Base-by-base conservation (phyloP, 2,329 filamentous ascomycete species). In the Chaetothyriales sp. region DNA sequence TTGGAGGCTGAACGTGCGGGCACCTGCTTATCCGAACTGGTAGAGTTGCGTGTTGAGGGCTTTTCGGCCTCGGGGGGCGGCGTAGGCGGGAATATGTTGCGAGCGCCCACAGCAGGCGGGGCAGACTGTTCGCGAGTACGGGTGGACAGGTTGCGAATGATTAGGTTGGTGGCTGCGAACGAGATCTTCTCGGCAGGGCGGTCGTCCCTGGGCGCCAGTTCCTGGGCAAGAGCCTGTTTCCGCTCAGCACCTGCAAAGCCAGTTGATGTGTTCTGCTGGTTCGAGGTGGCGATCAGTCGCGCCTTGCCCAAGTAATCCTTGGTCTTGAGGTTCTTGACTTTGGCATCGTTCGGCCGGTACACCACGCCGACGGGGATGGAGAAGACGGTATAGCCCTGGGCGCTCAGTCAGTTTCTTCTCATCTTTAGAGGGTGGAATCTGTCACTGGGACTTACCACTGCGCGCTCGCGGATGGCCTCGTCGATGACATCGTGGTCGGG, bases 241-340 rank as follows among this genome's bases (percentile, higher is more conserved):
- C 86, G 81, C 65, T 88, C 87, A 2, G 80, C 80, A 44, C 83
- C 86, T 55, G 83, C 75, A 65, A 89, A 90, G 44, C 86, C 86
- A 44, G 84, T 90, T 61, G 86, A 92, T 22, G 81, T 83, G 66
- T 89, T 90, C 57, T 77, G 71, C 50, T 83, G 77, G 62, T 94
- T 87, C 1, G 86, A 86, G 22, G 89, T 85, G 20, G 92, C 92
- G 7, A 98, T 86, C 32, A 98, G 74, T 53, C 87, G 80, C n/a
- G 92, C 88, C 68, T 95, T 95, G 54, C 92, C 92, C 2, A 98
- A 80, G 62, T 98, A 98, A 64, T 98, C 89, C 66, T 96, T 96
- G 19, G 88, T 86, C 73, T 95, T 95, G 62, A 98, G 73, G 63
- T 98, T 98, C 69, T 93, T 93, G 59, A 98, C 92, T 69, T 98